phyloP scores from a whole-genome alignment of 2,329 filamentous ascomycete species.

The Dothideomycetidae sp. region DNA sequence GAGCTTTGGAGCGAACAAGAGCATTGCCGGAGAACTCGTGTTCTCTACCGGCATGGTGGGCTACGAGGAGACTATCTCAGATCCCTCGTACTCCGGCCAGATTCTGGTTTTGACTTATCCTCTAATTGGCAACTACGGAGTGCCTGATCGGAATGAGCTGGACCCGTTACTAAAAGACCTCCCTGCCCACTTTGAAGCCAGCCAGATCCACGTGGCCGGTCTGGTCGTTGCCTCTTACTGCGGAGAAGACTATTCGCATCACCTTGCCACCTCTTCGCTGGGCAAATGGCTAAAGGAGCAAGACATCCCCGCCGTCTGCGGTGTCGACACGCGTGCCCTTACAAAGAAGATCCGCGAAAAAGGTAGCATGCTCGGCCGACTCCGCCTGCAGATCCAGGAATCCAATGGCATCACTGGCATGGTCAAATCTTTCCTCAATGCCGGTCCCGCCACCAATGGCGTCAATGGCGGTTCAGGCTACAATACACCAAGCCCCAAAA shows the following conservation, averaged over 20 bases:
- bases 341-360: constrained; percentile 90
- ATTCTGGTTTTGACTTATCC: constrained; percentile 96
- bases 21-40: constrained; percentile 88
- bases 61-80: constrained; percentile 85
- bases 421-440: constrained; percentile 29
- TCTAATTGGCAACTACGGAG: constrained; percentile 92
- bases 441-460: constrained; percentile 18
- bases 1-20: constrained; percentile 93
- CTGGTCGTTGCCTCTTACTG: constrained; percentile 83
- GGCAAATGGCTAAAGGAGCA: constrained; percentile 95
- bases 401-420: constrained; percentile 15
- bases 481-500: constrained; percentile 11
- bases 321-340: constrained; percentile 81
- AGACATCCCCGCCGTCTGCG: constrained; percentile 83
- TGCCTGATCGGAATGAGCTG: constrained; percentile 71
- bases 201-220: constrained; percentile 83
- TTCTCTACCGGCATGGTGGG: constrained; percentile 99
- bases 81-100: constrained; percentile 79
- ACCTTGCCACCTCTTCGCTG: constrained; percentile 77
- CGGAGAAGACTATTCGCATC: constrained; percentile 90
- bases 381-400: constrained; percentile 56
- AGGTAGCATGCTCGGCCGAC: constrained; percentile 88
- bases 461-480: constrained; percentile 19
- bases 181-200: constrained; percentile 85
- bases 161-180: constrained; percentile 76